A percentile compares a stretch with the other conserved stretches of the same genome.
Conservation (phyloP, 2,329 filamentous ascomycete genomes). For the Curvularia eragrostidis region DNA sequence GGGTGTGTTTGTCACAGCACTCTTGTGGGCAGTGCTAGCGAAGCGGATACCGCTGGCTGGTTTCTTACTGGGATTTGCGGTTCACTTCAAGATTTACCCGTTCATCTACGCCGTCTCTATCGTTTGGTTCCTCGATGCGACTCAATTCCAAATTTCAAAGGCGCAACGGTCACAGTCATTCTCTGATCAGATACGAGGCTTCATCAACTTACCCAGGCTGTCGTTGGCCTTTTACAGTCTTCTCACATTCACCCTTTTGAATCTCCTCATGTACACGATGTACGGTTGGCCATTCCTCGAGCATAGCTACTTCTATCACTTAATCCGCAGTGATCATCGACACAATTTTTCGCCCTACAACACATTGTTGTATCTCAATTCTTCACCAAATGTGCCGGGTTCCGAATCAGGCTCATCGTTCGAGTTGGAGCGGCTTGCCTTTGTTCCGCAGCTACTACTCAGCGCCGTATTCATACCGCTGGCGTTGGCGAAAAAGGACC, state of each 20-base stretch:
- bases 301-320: constrained; percentile 92
- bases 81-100: constrained; percentile 99
- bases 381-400: constrained; percentile 57
- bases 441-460: constrained; percentile 84
- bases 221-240: constrained; percentile 70
- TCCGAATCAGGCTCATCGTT: constrained; percentile 49
- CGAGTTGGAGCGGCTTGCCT: constrained; percentile 79
- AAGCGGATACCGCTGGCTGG: constrained; percentile 71
- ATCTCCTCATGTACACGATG: constrained; percentile 77
- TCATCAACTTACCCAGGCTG: constrained; percentile 56
- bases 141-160: constrained; percentile 39
- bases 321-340: constrained; percentile 91
- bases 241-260: constrained; percentile 74
- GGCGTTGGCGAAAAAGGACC: constrained; percentile 77
- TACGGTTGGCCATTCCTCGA: constrained; percentile 79
- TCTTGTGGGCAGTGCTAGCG: constrained; percentile 81
- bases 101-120: constrained; percentile 91
- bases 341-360: constrained; percentile 99
- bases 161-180: constrained; percentile 26
- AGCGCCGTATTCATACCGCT: constrained; percentile 79
- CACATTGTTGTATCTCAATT: constrained; percentile 84
- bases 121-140: constrained; percentile 77
- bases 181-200: constrained; percentile 26
- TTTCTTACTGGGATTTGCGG: constrained; percentile 76
- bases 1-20: constrained; percentile 79